Percentiles rank a stretch among this genome's conserved stretches.
Evolutionary conservation across 768 basidiomycete species (phyloP).

Genomic region (Calocybe cyanea): DNA sequence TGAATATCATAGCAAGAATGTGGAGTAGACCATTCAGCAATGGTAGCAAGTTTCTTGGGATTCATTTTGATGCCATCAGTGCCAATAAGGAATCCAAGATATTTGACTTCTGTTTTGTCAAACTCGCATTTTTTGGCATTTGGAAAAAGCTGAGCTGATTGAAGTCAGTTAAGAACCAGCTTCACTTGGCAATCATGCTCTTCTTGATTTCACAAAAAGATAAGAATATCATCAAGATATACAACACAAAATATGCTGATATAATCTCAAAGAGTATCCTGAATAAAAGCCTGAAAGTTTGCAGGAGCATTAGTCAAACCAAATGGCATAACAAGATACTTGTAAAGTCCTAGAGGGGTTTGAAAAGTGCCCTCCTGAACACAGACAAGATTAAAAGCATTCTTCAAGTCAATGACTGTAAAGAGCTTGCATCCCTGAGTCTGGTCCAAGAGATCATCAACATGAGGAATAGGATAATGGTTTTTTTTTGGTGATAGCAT

Average conservation of each 20-base stretch:
- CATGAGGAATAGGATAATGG: constrained; percentile 24
- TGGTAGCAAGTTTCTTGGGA: constrained; percentile 29
- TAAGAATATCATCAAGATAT: too few species aligned
- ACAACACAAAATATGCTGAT: constrained; percentile 34
- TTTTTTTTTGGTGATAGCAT: constrained; percentile 27
- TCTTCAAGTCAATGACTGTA: constrained; percentile 32
- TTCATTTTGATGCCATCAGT: constrained; percentile 31
- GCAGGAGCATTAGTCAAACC: constrained; percentile 36
- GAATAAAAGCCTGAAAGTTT: constrained; percentile 39
- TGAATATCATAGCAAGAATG: constrained; percentile 23
- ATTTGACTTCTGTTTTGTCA: constrained; percentile 31
- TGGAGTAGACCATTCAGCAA: constrained; percentile 33
- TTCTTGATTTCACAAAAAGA: constrained; percentile 31
- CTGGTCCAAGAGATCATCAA: constrained; percentile 25
- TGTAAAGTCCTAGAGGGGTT: constrained; percentile 32
- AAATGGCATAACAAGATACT: constrained; percentile 34
- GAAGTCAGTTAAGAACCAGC: constrained; percentile 28
- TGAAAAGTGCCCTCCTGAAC: constrained; percentile 36
- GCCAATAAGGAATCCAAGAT: constrained; percentile 36
- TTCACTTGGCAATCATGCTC: constrained; percentile 31
- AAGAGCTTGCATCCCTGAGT: constrained; percentile 24
- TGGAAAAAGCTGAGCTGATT: constrained; percentile 23
- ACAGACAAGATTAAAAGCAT: constrained; percentile 32
- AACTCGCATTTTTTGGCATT: constrained; percentile 40
- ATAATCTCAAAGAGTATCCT: constrained; percentile 32